Base-by-base conservation (phyloP, 2,329 filamentous ascomycete species). In the Aspergillus eucalypticola region DNA sequence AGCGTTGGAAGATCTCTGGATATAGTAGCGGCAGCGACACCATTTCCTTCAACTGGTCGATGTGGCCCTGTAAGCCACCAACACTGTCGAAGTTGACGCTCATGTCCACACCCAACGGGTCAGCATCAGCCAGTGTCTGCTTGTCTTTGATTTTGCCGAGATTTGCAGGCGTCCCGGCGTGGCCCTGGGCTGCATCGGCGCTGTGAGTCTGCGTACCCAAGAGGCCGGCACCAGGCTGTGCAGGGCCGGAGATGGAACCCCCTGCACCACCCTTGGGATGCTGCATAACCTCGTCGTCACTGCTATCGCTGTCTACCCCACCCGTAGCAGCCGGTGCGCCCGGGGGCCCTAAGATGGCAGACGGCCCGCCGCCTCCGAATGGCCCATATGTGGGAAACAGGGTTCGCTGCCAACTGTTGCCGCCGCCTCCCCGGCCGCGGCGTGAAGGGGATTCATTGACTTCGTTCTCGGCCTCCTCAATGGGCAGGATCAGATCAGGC, bases 41-140 rank as follows among this genome's bases (percentile, higher is more conserved):
- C 95, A 99, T 99, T 78, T 99, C 95, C 77, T 99, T 98, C 63
- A 99, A 83, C 75, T 97, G 92, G 73, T 97, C 92, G 72, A 99
- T 97, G 73, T 98, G 94, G 38, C 91, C 89, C 73, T 96, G 88
- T 48, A 99, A 80, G 42, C 95, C 95, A 71, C 95, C 95, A 58
- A 99, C 93, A 66, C 93, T 91, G 75, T 91, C 94, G 74, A 99
- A 97, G 72, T 93, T 93, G 63, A 99, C 92, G 70, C 87, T 94
- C 71, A 94, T 81, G 72, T 98, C 93, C 35, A 99, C 92, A 8
- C 95, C 95, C 3, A 99, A 84, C 48, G 95, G 95, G 72, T 98
- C 95, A 3, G 93, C 91, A 78, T 99, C 95, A 21, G 94, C 94
- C 51, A 97, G 84, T 3, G 91, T 88, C 73, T 96, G 96, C 71